Base-by-base conservation (phyloP, 106 monocot species). In the Allium fistulosum region DNA sequence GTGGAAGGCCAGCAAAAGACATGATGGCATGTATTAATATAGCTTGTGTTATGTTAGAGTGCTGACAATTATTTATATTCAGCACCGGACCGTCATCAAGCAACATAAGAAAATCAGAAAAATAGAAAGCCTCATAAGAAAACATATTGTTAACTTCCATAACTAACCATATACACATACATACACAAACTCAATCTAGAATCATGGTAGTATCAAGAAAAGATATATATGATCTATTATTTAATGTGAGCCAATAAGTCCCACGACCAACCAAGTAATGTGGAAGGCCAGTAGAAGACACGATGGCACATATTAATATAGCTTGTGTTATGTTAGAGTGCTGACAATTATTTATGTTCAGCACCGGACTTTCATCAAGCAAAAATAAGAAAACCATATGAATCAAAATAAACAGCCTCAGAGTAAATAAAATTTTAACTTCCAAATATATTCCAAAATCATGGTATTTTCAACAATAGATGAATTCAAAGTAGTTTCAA, bases 341-440 rank as follows among this genome's bases (percentile, higher is more conserved):
- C 28, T 68, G 53, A 68, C 17, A 18, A 53, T 8, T 11, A 26
- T 4, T 53, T 14, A 53, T 28, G 8, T 58, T 53, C 68, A 68
- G 50, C 52, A 68, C 68, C 53, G 53, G 68, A 68, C 68, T 49
- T 49, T 68, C 68, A 68, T 14, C 53, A 68, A 68, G 68, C 68
- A 65, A 10, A 47, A 1, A 65, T 0, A 15, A 16, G 46, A 50
- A 17, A 22, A 22, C 22, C 22, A 1, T 22, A 22, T 22, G 22
- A 22, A 22, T 22, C 22, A 22, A 22, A 37, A 37, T 37, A 5
- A 4, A 37, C 37, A 37, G 22, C 37, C 37, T 37, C 37, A 37
- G 22, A 37, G 4, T 37, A 37, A 37, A 4, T 37, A 37, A 37
- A 37, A 22, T 22, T 37, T 4, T 37, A 37, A 37, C 2, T 37